These are phyloP conservation scores for Bisporella sp. DNA, from an alignment of 2,329 filamentous ascomycete genomes.

Conservation along the genomic window DNA sequence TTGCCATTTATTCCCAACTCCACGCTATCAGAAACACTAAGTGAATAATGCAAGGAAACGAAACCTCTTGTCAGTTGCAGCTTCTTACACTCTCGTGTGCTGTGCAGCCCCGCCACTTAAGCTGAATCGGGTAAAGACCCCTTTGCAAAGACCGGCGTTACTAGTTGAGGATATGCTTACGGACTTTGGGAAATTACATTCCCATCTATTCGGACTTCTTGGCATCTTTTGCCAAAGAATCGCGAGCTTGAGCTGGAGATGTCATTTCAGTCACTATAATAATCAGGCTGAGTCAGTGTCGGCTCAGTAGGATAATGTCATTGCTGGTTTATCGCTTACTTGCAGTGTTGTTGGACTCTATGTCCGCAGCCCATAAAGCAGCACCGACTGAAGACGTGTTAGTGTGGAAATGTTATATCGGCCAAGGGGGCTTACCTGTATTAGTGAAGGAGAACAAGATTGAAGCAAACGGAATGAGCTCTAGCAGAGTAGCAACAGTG, in stretches of 20 bases:
- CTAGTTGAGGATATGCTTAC: too few species aligned
- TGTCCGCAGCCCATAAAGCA: conserved; percentile 88
- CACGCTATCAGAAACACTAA: neutral
- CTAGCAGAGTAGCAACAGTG: conserved; percentile 67
- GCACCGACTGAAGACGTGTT: conserved; percentile 58
- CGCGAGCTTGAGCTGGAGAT: neutral
- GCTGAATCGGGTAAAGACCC: neutral
- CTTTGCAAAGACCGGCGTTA: too few species aligned
- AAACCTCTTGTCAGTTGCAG: neutral
- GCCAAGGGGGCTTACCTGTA: conserved; percentile 43
- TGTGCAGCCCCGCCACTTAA: neutral
- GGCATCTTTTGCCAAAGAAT: neutral
- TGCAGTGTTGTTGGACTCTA: conserved; percentile 43
- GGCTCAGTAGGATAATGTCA: neutral
- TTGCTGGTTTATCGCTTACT: conserved; percentile 20
- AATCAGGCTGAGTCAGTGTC: neutral
- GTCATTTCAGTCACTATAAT: neutral
- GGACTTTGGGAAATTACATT: neutral
- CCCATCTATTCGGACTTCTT: neutral
- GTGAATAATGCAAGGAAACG: neutral
- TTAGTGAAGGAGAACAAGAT: conserved; percentile 89
- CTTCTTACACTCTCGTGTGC: neutral
- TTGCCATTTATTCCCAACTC: neutral
- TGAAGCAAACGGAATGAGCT: conserved; percentile 76
- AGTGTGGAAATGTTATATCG: too few species aligned